Percentiles rank a stretch among this genome's conserved stretches.
Conservation (phyloP, 108 stramenopile species). For the Cyclotella cryptica region DNA sequence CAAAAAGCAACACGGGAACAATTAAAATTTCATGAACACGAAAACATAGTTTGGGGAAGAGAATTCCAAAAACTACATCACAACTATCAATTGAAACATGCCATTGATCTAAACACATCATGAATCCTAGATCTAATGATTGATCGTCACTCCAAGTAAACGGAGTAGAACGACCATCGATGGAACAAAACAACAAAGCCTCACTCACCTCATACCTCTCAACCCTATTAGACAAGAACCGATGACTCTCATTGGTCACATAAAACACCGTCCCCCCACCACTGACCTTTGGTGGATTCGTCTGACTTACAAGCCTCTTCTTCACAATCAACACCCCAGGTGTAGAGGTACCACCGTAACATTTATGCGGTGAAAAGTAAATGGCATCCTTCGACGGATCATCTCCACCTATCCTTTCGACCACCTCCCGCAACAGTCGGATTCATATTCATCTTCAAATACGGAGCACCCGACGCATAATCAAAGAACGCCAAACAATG, state of each 20-base stretch:
- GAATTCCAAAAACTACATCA: neutral
- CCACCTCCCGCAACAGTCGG: constrained; percentile 65
- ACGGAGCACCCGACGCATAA: constrained; percentile 97
- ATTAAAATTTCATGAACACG: too few relatives aligned
- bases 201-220: constrained; percentile 82
- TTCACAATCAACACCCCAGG: constrained; percentile 94
- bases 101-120: too few relatives aligned
- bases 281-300: constrained; percentile 70
- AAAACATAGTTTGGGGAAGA: too few relatives aligned
- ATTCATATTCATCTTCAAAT: constrained; percentile 93
- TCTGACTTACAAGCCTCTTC: constrained; percentile 76
- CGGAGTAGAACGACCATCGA: too few relatives aligned
- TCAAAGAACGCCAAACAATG: constrained; percentile 94
- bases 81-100: neutral
- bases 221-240: constrained; percentile 93
- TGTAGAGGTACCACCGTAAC: constrained; percentile 83
- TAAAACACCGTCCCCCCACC: constrained; percentile 99
- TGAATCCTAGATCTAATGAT: neutral
- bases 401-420: constrained; percentile 68
- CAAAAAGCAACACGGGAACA: neutral
- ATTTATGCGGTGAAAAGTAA: constrained; percentile 86
- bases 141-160: too few relatives aligned
- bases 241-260: constrained; percentile 89
- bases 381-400: constrained; percentile 84
- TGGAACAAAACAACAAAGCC: too few relatives aligned